Percentiles rank a stretch among this genome's conserved stretches.
Conservation (phyloP, 257 asterid genomes). For the Salvia rosmarinus region DNA sequence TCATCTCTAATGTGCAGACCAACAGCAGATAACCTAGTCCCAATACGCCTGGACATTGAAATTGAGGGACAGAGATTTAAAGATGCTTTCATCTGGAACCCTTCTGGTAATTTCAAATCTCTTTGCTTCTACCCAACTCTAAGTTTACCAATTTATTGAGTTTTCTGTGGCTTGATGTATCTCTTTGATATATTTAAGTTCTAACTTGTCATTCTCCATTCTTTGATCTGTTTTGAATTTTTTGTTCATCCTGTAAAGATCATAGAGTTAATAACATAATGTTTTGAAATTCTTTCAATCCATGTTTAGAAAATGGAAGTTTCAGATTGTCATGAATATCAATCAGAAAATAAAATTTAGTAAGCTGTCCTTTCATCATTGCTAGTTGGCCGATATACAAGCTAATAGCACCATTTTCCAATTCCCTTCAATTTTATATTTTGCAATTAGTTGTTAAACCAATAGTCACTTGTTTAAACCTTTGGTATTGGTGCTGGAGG, state of each 20-base stretch:
- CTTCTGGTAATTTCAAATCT: constrained; percentile 60
- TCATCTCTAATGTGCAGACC: constrained; percentile 49
- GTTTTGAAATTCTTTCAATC: not conserved
- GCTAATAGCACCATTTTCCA: not conserved
- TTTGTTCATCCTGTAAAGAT: not conserved
- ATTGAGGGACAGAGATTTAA: constrained; percentile 83
- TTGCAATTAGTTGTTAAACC: constrained; percentile 2
- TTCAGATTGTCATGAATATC: not conserved
- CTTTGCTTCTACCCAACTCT: not conserved
- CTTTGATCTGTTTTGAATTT: not conserved
- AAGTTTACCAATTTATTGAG: not conserved
- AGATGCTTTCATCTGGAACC: constrained; percentile 92
- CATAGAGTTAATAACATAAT: constrained; percentile 16
- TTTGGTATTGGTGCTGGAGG: constrained; percentile 3
- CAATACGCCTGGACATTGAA: constrained; percentile 84
- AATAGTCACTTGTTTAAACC: not conserved
- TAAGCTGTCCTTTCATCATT: constrained; percentile 1
- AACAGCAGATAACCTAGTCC: constrained; percentile 86
- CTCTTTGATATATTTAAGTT: constrained; percentile 1
- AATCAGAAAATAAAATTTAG: constrained; percentile 12
- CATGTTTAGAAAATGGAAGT: not conserved
- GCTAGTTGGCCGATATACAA: constrained; percentile 3
- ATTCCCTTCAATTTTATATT: not conserved
- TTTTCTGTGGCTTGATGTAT: constrained; percentile 6
- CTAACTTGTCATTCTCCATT: constrained; percentile 7